Evolutionary conservation across 805 yeast species (phyloP).

Genomic region (Maudiozyma turicensis): DNA sequence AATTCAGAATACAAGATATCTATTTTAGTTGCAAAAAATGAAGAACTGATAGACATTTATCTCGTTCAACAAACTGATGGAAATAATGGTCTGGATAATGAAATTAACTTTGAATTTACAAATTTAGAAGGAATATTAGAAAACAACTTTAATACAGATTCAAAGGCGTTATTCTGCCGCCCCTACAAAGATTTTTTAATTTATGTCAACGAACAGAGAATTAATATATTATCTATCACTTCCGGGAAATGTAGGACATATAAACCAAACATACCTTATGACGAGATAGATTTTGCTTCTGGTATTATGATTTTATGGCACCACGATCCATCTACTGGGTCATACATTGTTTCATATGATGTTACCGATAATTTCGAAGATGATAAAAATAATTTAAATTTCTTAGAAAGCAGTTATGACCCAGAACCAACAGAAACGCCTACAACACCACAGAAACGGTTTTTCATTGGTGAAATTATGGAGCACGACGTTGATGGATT

Average conservation of each 20-base stretch:
- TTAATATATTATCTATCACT: neutral
- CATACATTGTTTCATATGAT: neutral
- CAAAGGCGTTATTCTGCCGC: neutral
- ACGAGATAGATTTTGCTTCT: neutral
- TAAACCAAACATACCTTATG: neutral
- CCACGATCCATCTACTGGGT: neutral
- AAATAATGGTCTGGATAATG: neutral
- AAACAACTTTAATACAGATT: neutral
- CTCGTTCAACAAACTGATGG: neutral
- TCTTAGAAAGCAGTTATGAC: too few species aligned
- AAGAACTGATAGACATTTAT: slow-evolving; percentile 1
- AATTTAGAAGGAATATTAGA: neutral
- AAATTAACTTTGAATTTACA: neutral
- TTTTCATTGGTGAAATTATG: too few species aligned
- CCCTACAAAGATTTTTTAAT: neutral
- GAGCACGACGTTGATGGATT: too few species aligned
- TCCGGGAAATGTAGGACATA: neutral
- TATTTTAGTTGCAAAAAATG: neutral
- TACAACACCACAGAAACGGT: too few species aligned
- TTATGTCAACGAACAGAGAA: neutral
- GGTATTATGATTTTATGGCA: slow-evolving; percentile 3
- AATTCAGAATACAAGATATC: neutral
- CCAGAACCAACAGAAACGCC: too few species aligned
- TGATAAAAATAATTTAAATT: neutral
- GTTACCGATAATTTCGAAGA: neutral